A percentile compares a stretch with the other conserved stretches of the same genome.
Evolutionary conservation across 2,329 filamentous ascomycete species (phyloP).

Genomic region (Cladophialophora psammophila): DNA sequence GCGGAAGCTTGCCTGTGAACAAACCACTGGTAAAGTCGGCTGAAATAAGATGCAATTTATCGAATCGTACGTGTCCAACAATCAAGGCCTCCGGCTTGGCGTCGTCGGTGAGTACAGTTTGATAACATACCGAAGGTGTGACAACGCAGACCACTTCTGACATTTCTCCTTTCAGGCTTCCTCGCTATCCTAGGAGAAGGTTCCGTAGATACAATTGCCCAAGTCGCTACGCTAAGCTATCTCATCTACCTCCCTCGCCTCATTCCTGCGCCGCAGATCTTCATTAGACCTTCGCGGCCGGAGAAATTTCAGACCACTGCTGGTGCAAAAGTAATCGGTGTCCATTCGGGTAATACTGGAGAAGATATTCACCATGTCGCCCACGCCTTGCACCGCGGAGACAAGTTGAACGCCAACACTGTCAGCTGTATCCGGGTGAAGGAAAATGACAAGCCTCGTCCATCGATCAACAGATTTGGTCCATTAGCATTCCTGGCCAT

Average conservation of each 20-base stretch:
- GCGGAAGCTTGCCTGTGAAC: too few relatives aligned
- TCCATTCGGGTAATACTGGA: constrained; percentile 58
- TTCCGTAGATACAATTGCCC: constrained; percentile 58
- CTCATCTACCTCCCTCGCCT: constrained; percentile 60
- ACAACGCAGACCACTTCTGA: too few relatives aligned
- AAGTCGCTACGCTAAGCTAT: constrained; percentile 58
- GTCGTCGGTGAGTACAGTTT: too few relatives aligned
- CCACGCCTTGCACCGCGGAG: constrained; percentile 47
- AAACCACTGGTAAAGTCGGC: too few relatives aligned
- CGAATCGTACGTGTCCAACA: too few relatives aligned
- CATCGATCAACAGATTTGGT: constrained; percentile 55
- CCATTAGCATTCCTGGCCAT: constrained; percentile 56
- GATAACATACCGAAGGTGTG: too few relatives aligned
- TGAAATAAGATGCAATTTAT: too few relatives aligned
- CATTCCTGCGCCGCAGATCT: constrained; percentile 59
- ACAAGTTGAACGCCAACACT: constrained; percentile 48
- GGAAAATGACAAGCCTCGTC: constrained; percentile 43
- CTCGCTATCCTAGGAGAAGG: constrained; percentile 62
- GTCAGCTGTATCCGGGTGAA: constrained; percentile 52
- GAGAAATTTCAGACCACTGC: constrained; percentile 50
- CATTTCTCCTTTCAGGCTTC: too few relatives aligned
- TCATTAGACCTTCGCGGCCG: constrained; percentile 56
- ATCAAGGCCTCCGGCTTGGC: too few relatives aligned
- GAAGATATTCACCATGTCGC: constrained; percentile 59
- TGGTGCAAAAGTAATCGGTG: constrained; percentile 52